phyloP scores from a whole-genome alignment of 306 rosid genomes.

The Urtica urens region DNA sequence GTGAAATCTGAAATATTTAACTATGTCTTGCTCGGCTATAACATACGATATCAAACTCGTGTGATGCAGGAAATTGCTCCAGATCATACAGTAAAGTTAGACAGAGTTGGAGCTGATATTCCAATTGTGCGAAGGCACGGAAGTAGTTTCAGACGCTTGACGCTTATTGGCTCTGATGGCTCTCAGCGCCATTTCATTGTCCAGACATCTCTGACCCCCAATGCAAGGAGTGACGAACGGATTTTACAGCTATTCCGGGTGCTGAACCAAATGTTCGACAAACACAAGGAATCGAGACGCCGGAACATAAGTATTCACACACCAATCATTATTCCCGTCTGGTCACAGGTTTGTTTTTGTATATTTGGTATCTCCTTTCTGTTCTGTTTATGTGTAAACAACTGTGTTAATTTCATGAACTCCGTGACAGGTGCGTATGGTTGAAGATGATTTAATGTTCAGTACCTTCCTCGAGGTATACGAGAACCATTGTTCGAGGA shows the following conservation, averaged over 20 bases:
- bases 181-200: conserved; percentile 99
- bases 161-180: conserved; percentile 97
- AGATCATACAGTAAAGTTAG: conserved; percentile 89
- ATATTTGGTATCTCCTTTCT: not conserved
- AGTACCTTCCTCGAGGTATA: conserved; percentile 99
- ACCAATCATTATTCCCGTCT: conserved; percentile 95
- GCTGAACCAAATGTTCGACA: conserved; percentile 99
- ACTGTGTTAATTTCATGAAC: not conserved
- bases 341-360: conserved; percentile 73
- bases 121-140: conserved; percentile 98
- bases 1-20: no score
- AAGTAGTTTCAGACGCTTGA: conserved; percentile 95
- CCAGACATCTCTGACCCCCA: conserved; percentile 96
- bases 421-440: conserved; percentile 83
- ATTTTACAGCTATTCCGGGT: conserved; percentile 97
- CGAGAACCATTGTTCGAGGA: conserved; percentile 96
- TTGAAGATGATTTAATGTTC: conserved; percentile 97
- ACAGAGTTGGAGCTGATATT: conserved; percentile 94
- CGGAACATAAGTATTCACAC: conserved; percentile 94
- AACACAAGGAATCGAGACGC: conserved; percentile 98
- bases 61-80: conserved; percentile 82
- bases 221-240: conserved; percentile 97
- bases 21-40: no score
- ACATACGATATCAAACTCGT: no score
- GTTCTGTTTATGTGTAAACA: not conserved